These are phyloP conservation scores for Mrakiaceae sp. DNA, from an alignment of 1,284 basidiomycete genomes.

Conservation along the genomic window DNA sequence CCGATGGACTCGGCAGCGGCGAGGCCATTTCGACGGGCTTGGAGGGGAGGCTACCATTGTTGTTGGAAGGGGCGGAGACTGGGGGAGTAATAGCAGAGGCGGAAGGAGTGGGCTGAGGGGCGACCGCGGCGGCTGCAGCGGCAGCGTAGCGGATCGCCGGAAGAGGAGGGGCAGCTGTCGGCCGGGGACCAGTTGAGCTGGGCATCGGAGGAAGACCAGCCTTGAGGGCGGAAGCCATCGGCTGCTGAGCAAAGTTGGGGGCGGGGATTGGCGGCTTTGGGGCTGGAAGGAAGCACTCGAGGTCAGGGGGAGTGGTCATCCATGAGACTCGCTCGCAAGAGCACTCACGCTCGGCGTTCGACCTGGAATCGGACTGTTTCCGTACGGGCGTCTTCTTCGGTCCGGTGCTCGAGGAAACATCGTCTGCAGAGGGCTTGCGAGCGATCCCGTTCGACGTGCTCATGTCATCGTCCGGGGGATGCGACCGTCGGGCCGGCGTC, in stretches of 20 bases:
- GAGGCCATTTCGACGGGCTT: slow-evolving; percentile 4
- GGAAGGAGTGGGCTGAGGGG: slow-evolving; percentile 25
- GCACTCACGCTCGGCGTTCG: slow-evolving; percentile 41
- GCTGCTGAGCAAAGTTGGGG: slow-evolving; percentile 64
- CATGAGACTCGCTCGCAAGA: not conserved
- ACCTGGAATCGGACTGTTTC: not conserved
- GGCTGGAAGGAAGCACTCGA: slow-evolving; percentile 24
- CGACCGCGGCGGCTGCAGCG: slow-evolving; percentile 75
- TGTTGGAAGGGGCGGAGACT: slow-evolving; percentile 16
- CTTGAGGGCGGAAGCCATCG: slow-evolving; percentile 69
- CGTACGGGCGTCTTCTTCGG: slow-evolving; percentile 10
- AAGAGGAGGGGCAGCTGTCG: slow-evolving; percentile 30
- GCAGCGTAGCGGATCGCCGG: slow-evolving; percentile 72
- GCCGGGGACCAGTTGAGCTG: slow-evolving; percentile 19
- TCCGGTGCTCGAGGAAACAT: slow-evolving; percentile 1
- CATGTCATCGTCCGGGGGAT: slow-evolving; percentile 7
- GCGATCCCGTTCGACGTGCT: slow-evolving; percentile 8
- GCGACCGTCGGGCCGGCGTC: not conserved
- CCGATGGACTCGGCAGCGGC: slow-evolving; percentile 56
- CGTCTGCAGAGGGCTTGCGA: slow-evolving; percentile 8
- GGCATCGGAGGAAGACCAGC: slow-evolving; percentile 41
- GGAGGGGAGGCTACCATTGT: too few relatives aligned
- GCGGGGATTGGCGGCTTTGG: slow-evolving; percentile 56
- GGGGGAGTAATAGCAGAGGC: slow-evolving; percentile 22
- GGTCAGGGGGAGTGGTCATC: not conserved